These are phyloP conservation scores for Lasiodiplodia sp. DNA, from an alignment of 2,329 filamentous ascomycete species.

Conservation along the genomic window DNA sequence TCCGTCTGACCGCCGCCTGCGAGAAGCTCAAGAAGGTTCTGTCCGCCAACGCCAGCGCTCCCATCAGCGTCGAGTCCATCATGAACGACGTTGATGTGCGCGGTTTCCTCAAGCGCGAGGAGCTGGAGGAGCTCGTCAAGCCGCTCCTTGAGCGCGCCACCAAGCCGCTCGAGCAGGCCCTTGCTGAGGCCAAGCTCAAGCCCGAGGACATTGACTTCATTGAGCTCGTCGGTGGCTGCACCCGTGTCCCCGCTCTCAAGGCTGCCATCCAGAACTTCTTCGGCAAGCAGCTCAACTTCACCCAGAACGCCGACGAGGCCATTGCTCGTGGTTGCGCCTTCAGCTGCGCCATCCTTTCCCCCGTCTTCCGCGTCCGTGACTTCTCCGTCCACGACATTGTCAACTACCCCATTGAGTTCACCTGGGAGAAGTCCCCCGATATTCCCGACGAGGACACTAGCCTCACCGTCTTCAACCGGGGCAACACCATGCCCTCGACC, in stretches of 20 bases:
- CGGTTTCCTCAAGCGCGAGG: constrained; percentile 88
- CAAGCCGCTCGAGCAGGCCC: constrained; percentile 83
- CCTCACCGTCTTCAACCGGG: constrained; percentile 96
- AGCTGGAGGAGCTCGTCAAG: constrained; percentile 89
- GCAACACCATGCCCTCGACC: constrained; percentile 95
- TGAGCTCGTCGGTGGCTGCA: constrained; percentile 93
- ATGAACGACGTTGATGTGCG: constrained; percentile 98
- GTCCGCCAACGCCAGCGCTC: constrained; percentile 90
- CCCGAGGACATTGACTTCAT: constrained; percentile 91
- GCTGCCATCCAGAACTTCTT: constrained; percentile 89
- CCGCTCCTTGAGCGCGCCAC: constrained; percentile 79
- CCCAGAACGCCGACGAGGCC: constrained; percentile 97
- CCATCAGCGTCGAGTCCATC: constrained; percentile 95
- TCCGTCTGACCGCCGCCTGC: constrained; percentile 84
- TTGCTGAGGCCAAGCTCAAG: constrained; percentile 91
- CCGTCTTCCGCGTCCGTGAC: constrained; percentile 97
- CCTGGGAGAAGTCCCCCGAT: constrained; percentile 97
- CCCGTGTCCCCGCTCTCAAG: constrained; percentile 93
- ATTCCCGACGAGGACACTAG: constrained; percentile 98
- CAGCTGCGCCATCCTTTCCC: constrained; percentile 95
- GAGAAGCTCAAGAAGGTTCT: constrained; percentile 99
- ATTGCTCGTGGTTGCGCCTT: constrained; percentile 95
- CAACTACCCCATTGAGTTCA: constrained; percentile 97
- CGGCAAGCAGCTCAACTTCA: constrained; percentile 90
- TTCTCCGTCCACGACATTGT: constrained; percentile 98